These are phyloP conservation scores for Globisporangium barbulae DNA, from an alignment of 352 stramenopile genomes.

Conservation along the genomic window DNA sequence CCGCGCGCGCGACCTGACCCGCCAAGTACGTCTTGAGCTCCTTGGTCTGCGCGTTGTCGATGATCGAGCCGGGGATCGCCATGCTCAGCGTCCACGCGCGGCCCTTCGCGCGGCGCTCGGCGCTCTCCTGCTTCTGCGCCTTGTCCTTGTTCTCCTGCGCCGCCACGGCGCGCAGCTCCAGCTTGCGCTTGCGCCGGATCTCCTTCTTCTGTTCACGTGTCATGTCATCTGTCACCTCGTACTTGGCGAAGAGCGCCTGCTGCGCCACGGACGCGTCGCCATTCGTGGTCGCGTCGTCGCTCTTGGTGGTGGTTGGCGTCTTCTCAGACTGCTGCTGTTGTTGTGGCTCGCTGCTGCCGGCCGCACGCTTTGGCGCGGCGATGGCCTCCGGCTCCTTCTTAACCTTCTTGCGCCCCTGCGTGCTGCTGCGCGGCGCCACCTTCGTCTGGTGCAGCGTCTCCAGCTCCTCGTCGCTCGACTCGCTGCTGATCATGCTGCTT, in stretches of 20 bases:
- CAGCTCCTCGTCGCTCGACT: conserved; percentile 88
- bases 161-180: conserved; percentile 41
- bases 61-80: conserved; percentile 93
- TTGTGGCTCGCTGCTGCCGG: neutral
- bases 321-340: conserved; percentile 18
- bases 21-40: conserved; percentile 96
- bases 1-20: conserved; percentile 95
- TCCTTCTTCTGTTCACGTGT: conserved; percentile 61
- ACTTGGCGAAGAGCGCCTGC: conserved; percentile 11
- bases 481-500: conserved; percentile 83
- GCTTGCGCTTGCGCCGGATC: conserved; percentile 70
- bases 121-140: conserved; percentile 26
- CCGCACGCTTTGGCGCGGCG: neutral
- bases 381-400: conserved; percentile 26
- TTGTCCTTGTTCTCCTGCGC: conserved; percentile 36
- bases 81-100: conserved; percentile 94
- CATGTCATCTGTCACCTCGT: conserved; percentile 32
- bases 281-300: neutral
- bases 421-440: conserved; percentile 23
- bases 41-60: conserved; percentile 97
- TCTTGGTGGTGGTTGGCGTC: conserved; percentile 18
- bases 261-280: conserved; percentile 6
- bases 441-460: conserved; percentile 53
- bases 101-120: conserved; percentile 50
- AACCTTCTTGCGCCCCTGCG: conserved; percentile 30